These are phyloP conservation scores for Zygoascus flipseniorum DNA, from an alignment of 805 yeast species.

Conservation along the genomic window DNA sequence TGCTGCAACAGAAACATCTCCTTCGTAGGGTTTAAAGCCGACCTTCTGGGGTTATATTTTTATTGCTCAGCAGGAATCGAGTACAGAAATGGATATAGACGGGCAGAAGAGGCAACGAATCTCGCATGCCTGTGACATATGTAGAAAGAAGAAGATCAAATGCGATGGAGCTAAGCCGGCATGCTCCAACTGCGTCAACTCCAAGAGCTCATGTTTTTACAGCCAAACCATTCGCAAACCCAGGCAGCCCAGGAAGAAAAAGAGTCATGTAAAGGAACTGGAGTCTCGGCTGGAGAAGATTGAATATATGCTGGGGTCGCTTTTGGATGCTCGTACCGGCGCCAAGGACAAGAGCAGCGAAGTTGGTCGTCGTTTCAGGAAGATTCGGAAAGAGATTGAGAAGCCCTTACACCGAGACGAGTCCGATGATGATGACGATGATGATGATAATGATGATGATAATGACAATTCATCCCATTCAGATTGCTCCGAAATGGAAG, in stretches of 20 bases:
- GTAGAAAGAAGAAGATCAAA: slow-evolving; percentile 62
- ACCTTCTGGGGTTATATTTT: too few species aligned
- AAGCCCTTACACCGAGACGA: not conserved
- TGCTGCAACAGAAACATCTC: too few species aligned
- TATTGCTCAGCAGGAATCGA: too few species aligned
- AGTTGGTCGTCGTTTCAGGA: not conserved
- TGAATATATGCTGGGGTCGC: slow-evolving; percentile 19
- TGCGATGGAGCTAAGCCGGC: slow-evolving; percentile 61
- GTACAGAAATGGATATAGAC: not conserved
- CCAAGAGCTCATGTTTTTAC: slow-evolving; percentile 62
- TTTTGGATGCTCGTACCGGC: not conserved
- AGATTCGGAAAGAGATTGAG: not conserved
- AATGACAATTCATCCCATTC: not conserved
- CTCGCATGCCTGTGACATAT: slow-evolving; percentile 83
- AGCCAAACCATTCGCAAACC: slow-evolving; percentile 16
- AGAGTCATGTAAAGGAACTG: slow-evolving; percentile 9
- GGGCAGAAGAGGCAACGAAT: slow-evolving; percentile 37
- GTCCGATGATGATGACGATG: slow-evolving; percentile 1
- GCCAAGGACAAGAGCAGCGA: not conserved
- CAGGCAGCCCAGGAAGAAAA: slow-evolving; percentile 12
- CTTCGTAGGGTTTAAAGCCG: too few species aligned
- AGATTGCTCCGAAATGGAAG: slow-evolving; percentile 2
- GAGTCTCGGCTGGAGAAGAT: slow-evolving; percentile 22
- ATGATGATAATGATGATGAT: slow-evolving; percentile 2
- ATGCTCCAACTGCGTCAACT: slow-evolving; percentile 72